A percentile compares a stretch with the other conserved stretches of the same genome.
Conservation (phyloP, 1,284 basidiomycete genomes). For the Boletus sp. region DNA sequence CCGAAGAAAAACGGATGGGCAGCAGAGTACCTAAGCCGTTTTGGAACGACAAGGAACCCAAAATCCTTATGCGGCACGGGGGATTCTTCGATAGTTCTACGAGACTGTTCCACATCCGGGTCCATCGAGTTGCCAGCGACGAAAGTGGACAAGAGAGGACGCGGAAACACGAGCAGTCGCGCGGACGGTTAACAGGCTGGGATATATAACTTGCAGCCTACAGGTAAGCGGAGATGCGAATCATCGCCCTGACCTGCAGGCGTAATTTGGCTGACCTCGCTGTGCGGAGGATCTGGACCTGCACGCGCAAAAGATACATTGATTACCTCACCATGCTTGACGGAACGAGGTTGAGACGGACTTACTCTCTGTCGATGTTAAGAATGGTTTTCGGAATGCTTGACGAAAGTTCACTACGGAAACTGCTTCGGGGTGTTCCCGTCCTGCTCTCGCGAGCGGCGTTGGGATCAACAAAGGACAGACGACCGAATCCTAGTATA, state of each 20-base stretch:
- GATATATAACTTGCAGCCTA: conserved; percentile 17
- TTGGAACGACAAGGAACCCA: conserved; percentile 17
- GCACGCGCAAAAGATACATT: neutral
- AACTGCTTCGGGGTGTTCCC: neutral
- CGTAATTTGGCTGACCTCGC: conserved; percentile 1
- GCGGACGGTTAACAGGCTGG: neutral
- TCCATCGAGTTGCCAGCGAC: conserved; percentile 17
- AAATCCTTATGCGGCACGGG: conserved; percentile 16
- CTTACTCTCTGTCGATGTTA: neutral
- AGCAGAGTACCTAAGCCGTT: conserved; percentile 15
- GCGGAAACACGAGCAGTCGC: neutral
- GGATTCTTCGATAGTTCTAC: neutral
- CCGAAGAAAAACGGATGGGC: conserved; percentile 16
- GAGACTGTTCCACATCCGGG: conserved; percentile 12
- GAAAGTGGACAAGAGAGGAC: neutral
- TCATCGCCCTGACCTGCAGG: conserved; percentile 15
- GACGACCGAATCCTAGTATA: neutral
- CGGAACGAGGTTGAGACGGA: neutral
- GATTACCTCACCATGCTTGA: neutral
- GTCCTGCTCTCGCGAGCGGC: neutral
- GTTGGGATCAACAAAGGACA: neutral
- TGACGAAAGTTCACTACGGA: neutral
- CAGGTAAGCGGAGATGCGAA: conserved; percentile 10
- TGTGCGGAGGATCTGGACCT: neutral
- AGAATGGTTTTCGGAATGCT: neutral